phyloP scores from a whole-genome alignment of 345 rosid species.

The Camelina laxa region DNA sequence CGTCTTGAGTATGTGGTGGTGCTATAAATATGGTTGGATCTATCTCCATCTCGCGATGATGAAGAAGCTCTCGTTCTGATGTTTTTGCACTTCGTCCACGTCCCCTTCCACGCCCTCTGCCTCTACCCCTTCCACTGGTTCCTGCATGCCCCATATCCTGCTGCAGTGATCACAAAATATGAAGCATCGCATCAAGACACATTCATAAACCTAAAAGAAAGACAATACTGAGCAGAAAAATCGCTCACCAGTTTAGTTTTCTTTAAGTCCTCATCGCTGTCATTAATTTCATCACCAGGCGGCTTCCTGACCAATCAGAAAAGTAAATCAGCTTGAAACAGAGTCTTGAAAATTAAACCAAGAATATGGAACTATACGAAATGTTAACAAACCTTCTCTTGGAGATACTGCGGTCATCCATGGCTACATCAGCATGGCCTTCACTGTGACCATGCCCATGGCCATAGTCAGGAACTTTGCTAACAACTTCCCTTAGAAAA shows the following conservation, averaged over 20 bases:
- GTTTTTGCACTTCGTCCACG: conserved; percentile 77
- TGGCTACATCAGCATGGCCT: conserved; percentile 68
- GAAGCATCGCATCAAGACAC: neutral
- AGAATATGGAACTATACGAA: neutral
- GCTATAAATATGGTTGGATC: conserved; percentile 50
- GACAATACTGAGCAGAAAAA: conserved; percentile 1
- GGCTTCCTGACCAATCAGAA: conserved; percentile 68
- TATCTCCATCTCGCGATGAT: conserved; percentile 64
- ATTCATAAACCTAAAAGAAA: neutral
- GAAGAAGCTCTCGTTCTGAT: conserved; percentile 64
- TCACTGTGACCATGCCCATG: conserved; percentile 66
- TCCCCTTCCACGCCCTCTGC: conserved; percentile 96
- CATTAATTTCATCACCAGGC: conserved; percentile 69
- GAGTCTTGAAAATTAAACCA: neutral
- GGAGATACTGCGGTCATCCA: conserved; percentile 72
- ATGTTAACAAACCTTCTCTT: conserved; percentile 61
- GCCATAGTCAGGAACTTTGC: conserved; percentile 93
- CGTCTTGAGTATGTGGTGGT: conserved; percentile 19
- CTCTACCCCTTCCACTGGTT: conserved; percentile 84
- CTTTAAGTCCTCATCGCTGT: conserved; percentile 87
- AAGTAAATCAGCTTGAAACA: conserved; percentile 6
- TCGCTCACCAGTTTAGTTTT: conserved; percentile 72
- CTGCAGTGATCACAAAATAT: conserved; percentile 49
- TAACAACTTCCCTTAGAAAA: conserved; percentile 87
- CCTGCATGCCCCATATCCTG: conserved; percentile 68